Percentiles rank a stretch among this genome's conserved stretches.
phyloP scores from a whole-genome alignment of 2,329 filamentous ascomycete species.

The Penicillium sclerotigenum region DNA sequence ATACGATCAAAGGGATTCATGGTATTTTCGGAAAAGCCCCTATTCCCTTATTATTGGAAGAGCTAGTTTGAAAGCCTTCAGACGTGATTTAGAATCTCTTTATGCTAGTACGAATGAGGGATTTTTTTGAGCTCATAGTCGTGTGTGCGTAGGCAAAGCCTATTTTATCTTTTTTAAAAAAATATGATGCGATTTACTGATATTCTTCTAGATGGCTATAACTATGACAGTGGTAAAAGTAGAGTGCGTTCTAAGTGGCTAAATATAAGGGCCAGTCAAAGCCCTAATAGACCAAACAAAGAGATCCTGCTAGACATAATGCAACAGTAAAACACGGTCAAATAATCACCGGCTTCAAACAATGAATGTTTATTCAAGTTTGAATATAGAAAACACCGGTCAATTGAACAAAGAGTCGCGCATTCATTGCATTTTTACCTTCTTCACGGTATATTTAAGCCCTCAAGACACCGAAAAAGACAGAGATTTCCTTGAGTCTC shows the following conservation, averaged over 20 bases:
- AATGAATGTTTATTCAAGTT: background rate
- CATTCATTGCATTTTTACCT: background rate
- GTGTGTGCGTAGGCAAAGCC: background rate
- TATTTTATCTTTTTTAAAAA: background rate
- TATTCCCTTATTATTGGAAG: background rate
- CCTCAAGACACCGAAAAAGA: background rate
- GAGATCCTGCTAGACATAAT: background rate
- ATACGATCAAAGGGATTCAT: background rate
- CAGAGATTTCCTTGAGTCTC: background rate
- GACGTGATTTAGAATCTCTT: background rate
- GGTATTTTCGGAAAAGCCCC: background rate
- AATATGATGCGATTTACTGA: background rate
- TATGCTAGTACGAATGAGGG: background rate
- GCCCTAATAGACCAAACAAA: background rate
- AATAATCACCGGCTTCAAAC: background rate
- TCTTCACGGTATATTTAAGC: background rate
- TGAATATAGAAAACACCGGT: background rate
- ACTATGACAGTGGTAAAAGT: too few species aligned
- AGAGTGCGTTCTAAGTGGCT: background rate
- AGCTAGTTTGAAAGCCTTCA: background rate
- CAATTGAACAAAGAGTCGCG: background rate
- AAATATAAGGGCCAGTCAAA: background rate
- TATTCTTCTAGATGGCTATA: background rate
- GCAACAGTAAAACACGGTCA: background rate
- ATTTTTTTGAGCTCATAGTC: background rate